phyloP scores from a whole-genome alignment of 2,329 filamentous ascomycete genomes.

The Simplicillium sp. region DNA sequence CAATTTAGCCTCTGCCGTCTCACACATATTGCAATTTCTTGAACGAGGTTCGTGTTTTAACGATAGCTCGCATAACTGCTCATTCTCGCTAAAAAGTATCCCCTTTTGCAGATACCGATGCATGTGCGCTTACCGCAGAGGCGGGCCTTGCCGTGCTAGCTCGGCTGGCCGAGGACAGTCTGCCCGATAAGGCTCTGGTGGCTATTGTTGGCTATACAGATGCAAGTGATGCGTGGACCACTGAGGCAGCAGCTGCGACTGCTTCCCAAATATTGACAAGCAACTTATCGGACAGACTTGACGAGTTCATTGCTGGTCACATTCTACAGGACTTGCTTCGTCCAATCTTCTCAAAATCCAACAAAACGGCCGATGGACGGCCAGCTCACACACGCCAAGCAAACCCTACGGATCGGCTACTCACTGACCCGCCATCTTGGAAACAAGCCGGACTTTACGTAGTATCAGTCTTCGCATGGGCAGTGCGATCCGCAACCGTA shows the following conservation, averaged over 20 bases:
- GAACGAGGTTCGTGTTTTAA: too few species aligned
- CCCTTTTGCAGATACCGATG: too few species aligned
- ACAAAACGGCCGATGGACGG: slow-evolving; percentile 26
- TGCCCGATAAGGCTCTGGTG: slow-evolving; percentile 16
- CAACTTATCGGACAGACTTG: slow-evolving; percentile 12
- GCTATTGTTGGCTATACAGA: slow-evolving; percentile 21
- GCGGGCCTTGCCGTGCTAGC: too few species aligned
- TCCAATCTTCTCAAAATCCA: slow-evolving; percentile 54
- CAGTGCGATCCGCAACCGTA: slow-evolving; percentile 40
- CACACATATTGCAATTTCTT: too few species aligned
- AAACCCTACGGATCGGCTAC: neutral
- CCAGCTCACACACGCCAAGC: slow-evolving; percentile 14
- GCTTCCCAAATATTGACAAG: slow-evolving; percentile 22
- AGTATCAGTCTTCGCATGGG: slow-evolving; percentile 36
- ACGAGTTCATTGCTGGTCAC: slow-evolving; percentile 37
- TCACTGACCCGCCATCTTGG: slow-evolving; percentile 11
- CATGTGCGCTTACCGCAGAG: too few species aligned
- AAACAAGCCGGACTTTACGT: slow-evolving; percentile 11
- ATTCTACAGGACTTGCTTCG: slow-evolving; percentile 56
- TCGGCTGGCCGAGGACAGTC: neutral
- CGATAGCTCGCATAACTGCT: too few species aligned
- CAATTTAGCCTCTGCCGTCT: too few species aligned
- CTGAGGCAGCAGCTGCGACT: slow-evolving; percentile 14
- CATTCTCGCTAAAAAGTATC: too few species aligned
- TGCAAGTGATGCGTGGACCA: slow-evolving; percentile 27